A percentile compares a stretch with the other conserved stretches of the same genome.
Evolutionary conservation across 2,329 filamentous ascomycete genomes (phyloP).

Genomic region (Scedosporium dehoogii): DNA sequence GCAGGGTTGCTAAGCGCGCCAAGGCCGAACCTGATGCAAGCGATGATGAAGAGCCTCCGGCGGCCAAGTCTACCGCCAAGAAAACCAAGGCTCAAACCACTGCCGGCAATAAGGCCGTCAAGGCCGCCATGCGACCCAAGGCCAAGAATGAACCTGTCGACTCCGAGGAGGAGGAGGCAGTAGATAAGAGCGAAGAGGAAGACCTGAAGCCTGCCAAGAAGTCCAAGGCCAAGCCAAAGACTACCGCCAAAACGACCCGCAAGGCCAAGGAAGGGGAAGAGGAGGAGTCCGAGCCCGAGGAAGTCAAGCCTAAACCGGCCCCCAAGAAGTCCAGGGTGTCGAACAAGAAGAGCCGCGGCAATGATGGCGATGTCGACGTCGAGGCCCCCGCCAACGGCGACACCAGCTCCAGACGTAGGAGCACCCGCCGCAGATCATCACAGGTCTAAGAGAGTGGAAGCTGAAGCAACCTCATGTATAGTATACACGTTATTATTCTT

Average conservation of each 20-base stretch:
- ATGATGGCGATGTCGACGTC: background rate
- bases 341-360: background rate
- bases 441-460: background rate
- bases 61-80: slow-evolving; percentile 1
- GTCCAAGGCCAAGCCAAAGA: slow-evolving; percentile 9
- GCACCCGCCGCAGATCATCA: background rate
- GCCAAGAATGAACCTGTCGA: slow-evolving; percentile 22
- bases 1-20: slow-evolving; percentile 12
- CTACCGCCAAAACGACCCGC: slow-evolving; percentile 12
- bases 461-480: background rate
- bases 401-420: slow-evolving; percentile 13
- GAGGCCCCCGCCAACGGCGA: slow-evolving; percentile 20
- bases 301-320: background rate
- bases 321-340: slow-evolving; percentile 2
- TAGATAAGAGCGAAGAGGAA: slow-evolving; percentile 23
- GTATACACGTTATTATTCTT: background rate
- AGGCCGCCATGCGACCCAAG: slow-evolving; percentile 18
- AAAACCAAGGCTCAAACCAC: slow-evolving; percentile 7
- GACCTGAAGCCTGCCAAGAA: slow-evolving; percentile 26
- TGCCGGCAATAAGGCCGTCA: slow-evolving; percentile 15
- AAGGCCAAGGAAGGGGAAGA: slow-evolving; percentile 7
- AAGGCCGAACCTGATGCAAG: slow-evolving; percentile 10
- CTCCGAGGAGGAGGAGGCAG: slow-evolving; percentile 16
- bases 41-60: slow-evolving; percentile 9
- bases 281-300: slow-evolving; percentile 2